Base-by-base conservation (phyloP, 768 basidiomycete species). In the Kwoniella sp. region DNA sequence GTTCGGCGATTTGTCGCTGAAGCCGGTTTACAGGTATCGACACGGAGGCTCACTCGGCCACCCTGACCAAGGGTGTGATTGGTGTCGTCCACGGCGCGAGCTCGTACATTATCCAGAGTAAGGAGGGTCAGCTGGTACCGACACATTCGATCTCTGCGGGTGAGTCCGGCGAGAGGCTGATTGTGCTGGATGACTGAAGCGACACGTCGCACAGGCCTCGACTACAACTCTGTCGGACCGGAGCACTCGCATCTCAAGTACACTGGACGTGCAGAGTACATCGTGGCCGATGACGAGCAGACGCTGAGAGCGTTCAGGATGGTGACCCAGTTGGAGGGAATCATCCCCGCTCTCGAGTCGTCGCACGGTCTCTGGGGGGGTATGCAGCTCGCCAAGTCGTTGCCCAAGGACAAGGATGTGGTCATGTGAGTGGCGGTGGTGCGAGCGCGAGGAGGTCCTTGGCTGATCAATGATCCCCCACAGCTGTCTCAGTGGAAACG, bases 211-310 rank as follows among this genome's bases (percentile, higher is more conserved):
- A 19, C 26, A 53, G 59, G 60, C 38, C 57, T 72, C 49, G 65
- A 63, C 49, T 67, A 63, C 45, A 68, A 76, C 55, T 69, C 91
- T 58, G 93, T 99, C 42, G 95, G 95, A 19, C 95, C 95, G 8
- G 95, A 99, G 75, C 95, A 98, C 70, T 87, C 93, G 39, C 95
- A 88, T 86, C 78, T 99, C 70, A 96, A 96, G 76, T 91, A 96
- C 69, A 86, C 85, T 3, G 87, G 87, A 15, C 80, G 95, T 54
- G 95, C 90, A 0, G 89, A 95, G 69, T 99, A 98, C 71, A 83
- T 88, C 17, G 84, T 81, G 12, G 93, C 92, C 8, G 95, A 88
- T 4, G 95, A 99, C 67, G 90, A 95, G 73, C 80, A 99, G 63
- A 90, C 90, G 5, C 78, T 98, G 25, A 81, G 89, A 33, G 95